Conservation (phyloP, 2,329 filamentous ascomycete species). For the Rhynchosporium secalis region DNA sequence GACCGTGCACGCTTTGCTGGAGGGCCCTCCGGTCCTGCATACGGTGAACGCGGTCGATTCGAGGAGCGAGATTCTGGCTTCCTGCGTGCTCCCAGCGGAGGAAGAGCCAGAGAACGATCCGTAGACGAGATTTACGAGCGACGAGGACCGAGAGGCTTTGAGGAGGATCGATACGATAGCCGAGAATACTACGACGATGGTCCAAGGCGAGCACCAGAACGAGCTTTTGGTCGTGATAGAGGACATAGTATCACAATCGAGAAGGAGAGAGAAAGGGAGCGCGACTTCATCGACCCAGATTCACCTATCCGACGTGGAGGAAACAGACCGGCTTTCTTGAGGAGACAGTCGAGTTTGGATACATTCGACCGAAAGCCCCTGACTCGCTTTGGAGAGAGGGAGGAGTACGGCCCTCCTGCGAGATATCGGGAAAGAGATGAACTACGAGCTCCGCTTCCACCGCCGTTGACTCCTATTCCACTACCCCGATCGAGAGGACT, state of each 20-base stretch:
- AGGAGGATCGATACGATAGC: conserved; percentile 41
- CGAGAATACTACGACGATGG: conserved; percentile 47
- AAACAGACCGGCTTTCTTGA: conserved; percentile 65
- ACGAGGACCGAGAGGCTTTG: conserved; percentile 39
- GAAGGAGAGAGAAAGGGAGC: conserved; percentile 34
- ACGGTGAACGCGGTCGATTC: conserved; percentile 43
- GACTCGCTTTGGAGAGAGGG: conserved; percentile 47
- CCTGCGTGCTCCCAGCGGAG: conserved; percentile 38
- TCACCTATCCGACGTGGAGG: conserved; percentile 36
- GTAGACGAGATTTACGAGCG: conserved; percentile 52
- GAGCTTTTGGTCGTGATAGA: conserved; percentile 47
- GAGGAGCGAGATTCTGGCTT: conserved; percentile 53
- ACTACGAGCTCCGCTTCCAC: conserved; percentile 47
- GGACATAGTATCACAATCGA: conserved; percentile 38
- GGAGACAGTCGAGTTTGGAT: conserved; percentile 86
- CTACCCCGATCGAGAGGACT: conserved; percentile 63
- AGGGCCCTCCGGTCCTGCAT: conserved; percentile 11
- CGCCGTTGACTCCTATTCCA: conserved; percentile 57
- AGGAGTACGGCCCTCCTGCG: conserved; percentile 62
- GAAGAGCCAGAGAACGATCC: conserved; percentile 48
- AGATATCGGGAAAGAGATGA: conserved; percentile 45
- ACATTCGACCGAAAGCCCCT: conserved; percentile 79
- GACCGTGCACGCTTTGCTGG: conserved; percentile 46
- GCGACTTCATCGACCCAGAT: conserved; percentile 32
- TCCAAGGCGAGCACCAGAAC: conserved; percentile 53